Evolutionary conservation across 768 basidiomycete genomes (phyloP), one percentile per base, ranked within the genome.

Genomic region (Chlorophyllum brunneum): DNA sequence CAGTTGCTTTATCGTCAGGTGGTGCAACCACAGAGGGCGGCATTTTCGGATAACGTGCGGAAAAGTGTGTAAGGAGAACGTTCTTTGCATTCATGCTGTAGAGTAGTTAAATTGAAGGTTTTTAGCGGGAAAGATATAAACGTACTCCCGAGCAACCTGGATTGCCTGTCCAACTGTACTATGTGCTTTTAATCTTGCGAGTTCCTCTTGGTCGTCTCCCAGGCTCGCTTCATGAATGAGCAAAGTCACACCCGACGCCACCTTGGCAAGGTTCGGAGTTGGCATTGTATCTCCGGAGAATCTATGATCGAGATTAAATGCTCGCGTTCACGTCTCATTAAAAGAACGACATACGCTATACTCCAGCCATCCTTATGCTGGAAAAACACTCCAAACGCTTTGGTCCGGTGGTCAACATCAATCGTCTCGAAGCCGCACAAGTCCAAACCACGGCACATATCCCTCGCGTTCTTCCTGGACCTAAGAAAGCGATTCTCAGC

Each of bases 191-290:
- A 68, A 67, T 1, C 59, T 61, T 0, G 94, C 94, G 68, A 90
- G 66, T 10, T 85, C 85, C 16, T 71, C 78, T 61, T 94, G 81
- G 49, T 88, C 88, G 60, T 98, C 88, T 1, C 83, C 88, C 79
- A 98, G 85, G 2, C 93, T 93, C 0, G 95, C 91, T 65, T 98
- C 95, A 61, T 98, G 95, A 27, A 98, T 93, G 36, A 98, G 74
- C 1, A 98, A 70, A 0, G 92, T 92, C 0, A 88, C 86, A 37
- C 69, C 62, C 54, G 72, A 61, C 0, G 89, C 95, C 0, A 81
- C 83, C 38, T 73, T 63, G 20, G 86, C 80, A 3, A 98, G 72
- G 23, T 72, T 73, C 9, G 85, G 71, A 7, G 85, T 80, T 0
- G 95, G 94, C 63, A 79, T 75, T 1, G 95, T 98, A 65, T 98